Conservation (phyloP, 2,329 filamentous ascomycete species). For the Trichoderma brevicompactum region DNA sequence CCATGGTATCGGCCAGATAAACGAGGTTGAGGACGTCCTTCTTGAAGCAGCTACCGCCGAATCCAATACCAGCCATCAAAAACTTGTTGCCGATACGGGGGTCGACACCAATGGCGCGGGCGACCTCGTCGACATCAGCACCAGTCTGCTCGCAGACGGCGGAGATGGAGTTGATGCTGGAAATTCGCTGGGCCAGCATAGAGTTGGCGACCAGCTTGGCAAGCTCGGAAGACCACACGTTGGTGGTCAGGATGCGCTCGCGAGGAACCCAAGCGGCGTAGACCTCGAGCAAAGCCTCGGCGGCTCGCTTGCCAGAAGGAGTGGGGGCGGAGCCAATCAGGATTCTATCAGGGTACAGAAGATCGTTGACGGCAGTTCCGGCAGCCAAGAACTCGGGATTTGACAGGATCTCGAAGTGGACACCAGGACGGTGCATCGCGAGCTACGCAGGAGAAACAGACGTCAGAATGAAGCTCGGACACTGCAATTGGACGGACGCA, state of each 20-base stretch:
- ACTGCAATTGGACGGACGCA: background rate
- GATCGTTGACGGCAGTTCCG: constrained; percentile 73
- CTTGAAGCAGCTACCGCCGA: constrained; percentile 80
- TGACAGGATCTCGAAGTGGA: constrained; percentile 75
- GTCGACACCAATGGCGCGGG: constrained; percentile 69
- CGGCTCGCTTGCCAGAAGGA: constrained; percentile 62
- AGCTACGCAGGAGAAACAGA: constrained; percentile 45
- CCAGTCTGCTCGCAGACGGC: constrained; percentile 78
- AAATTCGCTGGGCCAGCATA: constrained; percentile 79
- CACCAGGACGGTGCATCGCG: constrained; percentile 62
- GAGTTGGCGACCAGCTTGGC: constrained; percentile 80
- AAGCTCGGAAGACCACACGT: constrained; percentile 78
- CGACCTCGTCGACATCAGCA: constrained; percentile 75
- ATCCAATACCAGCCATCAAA: constrained; percentile 75
- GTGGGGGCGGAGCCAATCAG: constrained; percentile 73
- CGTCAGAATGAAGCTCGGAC: background rate
- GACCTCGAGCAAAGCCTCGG: constrained; percentile 64
- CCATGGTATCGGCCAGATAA: constrained; percentile 72
- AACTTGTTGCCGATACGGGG: constrained; percentile 73
- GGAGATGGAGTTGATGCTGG: constrained; percentile 80
- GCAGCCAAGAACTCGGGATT: constrained; percentile 84
- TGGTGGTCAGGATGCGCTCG: constrained; percentile 70
- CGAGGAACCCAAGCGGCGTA: constrained; percentile 74
- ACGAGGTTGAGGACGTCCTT: constrained; percentile 77
- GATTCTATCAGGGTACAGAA: constrained; percentile 72